Conservation (phyloP, 768 basidiomycete species). For the Butyriboletus loyo region DNA sequence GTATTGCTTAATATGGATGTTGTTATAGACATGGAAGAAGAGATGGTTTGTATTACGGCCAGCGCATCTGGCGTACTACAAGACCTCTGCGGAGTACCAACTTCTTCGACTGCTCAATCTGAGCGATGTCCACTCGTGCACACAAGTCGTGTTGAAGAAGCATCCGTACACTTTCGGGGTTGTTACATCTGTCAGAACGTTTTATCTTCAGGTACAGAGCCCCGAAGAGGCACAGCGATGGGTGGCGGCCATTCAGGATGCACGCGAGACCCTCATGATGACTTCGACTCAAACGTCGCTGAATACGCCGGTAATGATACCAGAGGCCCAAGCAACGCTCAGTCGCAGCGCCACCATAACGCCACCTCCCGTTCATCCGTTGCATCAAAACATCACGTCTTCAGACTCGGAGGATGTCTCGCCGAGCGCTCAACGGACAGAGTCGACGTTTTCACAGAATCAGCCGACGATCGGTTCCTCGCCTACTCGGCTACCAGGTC, state of each 20-base stretch:
- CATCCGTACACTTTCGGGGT: constrained; percentile 89
- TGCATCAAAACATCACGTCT: constrained; percentile 58
- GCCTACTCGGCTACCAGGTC: constrained; percentile 38
- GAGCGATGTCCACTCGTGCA: constrained; percentile 85
- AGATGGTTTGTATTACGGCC: constrained; percentile 96
- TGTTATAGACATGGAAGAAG: constrained; percentile 90
- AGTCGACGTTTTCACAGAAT: constrained; percentile 46
- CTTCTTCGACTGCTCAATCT: constrained; percentile 86
- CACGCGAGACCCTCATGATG: constrained; percentile 60
- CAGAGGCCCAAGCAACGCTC: constrained; percentile 30
- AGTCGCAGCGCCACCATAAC: constrained; percentile 37
- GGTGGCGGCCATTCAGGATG: constrained; percentile 79
- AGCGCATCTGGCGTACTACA: constrained; percentile 94
- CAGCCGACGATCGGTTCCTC: constrained; percentile 40
- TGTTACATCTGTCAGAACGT: constrained; percentile 86
- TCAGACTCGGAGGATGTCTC: constrained; percentile 78
- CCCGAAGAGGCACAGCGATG: constrained; percentile 75
- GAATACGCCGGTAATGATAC: constrained; percentile 53
- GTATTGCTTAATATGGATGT: constrained; percentile 2
- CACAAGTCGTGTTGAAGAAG: constrained; percentile 82
- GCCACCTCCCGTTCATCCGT: constrained; percentile 44
- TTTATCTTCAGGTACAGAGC: constrained; percentile 80
- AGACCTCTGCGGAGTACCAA: constrained; percentile 91
- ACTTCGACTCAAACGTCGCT: constrained; percentile 58
- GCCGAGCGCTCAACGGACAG: constrained; percentile 41